Percentiles rank a stretch among this genome's conserved stretches.
Conservation (phyloP, 257 asterid species). For the Marsdenia floribunda region DNA sequence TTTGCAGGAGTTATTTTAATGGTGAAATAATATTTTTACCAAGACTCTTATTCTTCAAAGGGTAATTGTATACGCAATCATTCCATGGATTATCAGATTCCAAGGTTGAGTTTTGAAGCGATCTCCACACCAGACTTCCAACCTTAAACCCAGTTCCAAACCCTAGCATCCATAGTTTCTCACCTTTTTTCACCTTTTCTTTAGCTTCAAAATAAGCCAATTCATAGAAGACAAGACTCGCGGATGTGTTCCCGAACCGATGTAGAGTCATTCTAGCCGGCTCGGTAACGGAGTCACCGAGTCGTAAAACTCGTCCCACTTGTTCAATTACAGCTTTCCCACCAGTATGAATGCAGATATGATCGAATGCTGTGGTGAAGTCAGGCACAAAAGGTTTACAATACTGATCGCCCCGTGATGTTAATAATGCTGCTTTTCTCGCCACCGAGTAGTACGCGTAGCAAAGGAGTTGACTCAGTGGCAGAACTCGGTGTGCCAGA, state of each 20-base stretch:
- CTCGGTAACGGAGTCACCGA: conserved; percentile 38
- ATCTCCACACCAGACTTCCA: conserved; percentile 61
- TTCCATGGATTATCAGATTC: conserved; percentile 66
- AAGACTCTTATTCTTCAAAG: conserved; percentile 19
- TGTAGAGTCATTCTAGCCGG: conserved; percentile 59
- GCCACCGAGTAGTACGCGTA: conserved; percentile 33
- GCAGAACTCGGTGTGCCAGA: conserved; percentile 50
- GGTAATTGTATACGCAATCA: conserved; percentile 50
- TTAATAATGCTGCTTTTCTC: background rate
- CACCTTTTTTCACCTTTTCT: conserved; percentile 47
- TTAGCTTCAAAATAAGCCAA: conserved; percentile 74
- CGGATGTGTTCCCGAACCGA: conserved; percentile 69
- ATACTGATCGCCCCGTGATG: background rate
- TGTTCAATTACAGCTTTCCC: conserved; percentile 63
- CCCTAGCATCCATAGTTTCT: conserved; percentile 70
- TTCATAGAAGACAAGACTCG: conserved; percentile 62
- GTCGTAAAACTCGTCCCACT: conserved; percentile 37
- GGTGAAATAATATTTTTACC: too few relatives aligned
- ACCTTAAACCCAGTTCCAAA: conserved; percentile 72
- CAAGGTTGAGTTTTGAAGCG: conserved; percentile 38
- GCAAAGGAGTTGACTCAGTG: conserved; percentile 40
- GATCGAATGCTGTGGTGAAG: conserved; percentile 52
- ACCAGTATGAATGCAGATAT: conserved; percentile 60
- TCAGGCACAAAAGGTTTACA: conserved; percentile 39
- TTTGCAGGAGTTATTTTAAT: too few relatives aligned